A percentile compares a stretch with the other conserved stretches of the same genome.
Conservation (phyloP, 257 asterid species). For the Solanum rostratum region DNA sequence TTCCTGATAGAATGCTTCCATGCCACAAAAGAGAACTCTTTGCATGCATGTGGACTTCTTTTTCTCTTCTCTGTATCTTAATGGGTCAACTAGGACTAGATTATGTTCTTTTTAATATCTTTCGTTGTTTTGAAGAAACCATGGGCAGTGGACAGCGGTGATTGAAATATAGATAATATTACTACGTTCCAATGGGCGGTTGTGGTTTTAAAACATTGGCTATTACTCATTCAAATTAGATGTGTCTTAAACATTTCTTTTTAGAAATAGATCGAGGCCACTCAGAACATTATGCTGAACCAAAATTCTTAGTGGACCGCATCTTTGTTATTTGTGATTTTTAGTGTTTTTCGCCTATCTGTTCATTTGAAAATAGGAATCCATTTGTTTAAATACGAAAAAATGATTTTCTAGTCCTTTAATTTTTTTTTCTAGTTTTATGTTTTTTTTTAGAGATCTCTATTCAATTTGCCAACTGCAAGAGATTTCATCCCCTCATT, state of each 20-base stretch:
- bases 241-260: not conserved
- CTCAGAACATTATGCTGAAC: not conserved
- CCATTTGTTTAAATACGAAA: not conserved
- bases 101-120: not conserved
- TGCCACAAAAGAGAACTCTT: not conserved
- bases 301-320: not conserved
- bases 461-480: not conserved
- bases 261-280: not conserved
- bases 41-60: constrained; percentile 11
- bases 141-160: constrained; percentile 8
- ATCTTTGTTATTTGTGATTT: not conserved
- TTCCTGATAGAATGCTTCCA: constrained; percentile 5
- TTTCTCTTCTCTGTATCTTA: not conserved
- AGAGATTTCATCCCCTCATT: not conserved
- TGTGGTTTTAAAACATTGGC: not conserved
- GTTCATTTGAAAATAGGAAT: not conserved
- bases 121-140: constrained; percentile 6
- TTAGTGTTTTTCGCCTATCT: not conserved
- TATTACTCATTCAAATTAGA: not conserved
- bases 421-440: not conserved
- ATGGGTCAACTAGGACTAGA: constrained; percentile 9
- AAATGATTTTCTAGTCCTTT: not conserved
- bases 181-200: constrained; percentile 14
- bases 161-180: not conserved
- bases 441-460: too few species aligned